Base-by-base conservation (phyloP, 345 rosid species). In the Xanthoceras sorbifolium region DNA sequence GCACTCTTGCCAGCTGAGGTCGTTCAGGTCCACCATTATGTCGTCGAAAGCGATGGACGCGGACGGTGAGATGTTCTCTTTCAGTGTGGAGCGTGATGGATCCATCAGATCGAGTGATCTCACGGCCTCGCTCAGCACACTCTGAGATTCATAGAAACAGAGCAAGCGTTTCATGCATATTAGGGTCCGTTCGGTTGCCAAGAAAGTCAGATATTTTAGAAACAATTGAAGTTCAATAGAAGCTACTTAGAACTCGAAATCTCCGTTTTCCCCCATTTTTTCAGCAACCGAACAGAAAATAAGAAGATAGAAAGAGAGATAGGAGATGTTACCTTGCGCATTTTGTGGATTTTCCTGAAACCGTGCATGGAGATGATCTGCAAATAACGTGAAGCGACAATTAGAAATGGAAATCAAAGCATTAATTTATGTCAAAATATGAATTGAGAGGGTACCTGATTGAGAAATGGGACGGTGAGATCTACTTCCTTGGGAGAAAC, bases 21-120 rank as follows among this genome's bases (percentile, higher is more conserved):
- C 76, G 57, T 83, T 64, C 18, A 89, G 79, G 70, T 86, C 87
- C 0, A 55, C 78, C 34, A 82, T 65, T 28, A 80, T 68, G 10
- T 87, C 87, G 20, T 81, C 76, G n/a, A 80, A 55, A 25, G 73
- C 44, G 36, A 79, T 44, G 54, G 46, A 61, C 5, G 82, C 80
- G 44, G 46, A 25, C 0, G 92, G 60, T 3, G 86, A 78, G 18
- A 81, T 66, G 66, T 61, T 55, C 23, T 83, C 83, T 20, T 65
- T 52, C 73, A 89, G 76, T n/a, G 92, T 89, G 66, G 90, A 87
- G 22, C 92, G 89, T 12, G 85, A 81, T 14, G 86, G 90, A 82
- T 86, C 84, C 25, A 82, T 77, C 71, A 89, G 84, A 34, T 79
- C 84, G 10, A 87, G 23, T 25, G 79, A 7, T 25, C 76, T 72